Evolutionary conservation across 2,329 filamentous ascomycete genomes (phyloP).

Genomic region (Penicillium sp.): DNA sequence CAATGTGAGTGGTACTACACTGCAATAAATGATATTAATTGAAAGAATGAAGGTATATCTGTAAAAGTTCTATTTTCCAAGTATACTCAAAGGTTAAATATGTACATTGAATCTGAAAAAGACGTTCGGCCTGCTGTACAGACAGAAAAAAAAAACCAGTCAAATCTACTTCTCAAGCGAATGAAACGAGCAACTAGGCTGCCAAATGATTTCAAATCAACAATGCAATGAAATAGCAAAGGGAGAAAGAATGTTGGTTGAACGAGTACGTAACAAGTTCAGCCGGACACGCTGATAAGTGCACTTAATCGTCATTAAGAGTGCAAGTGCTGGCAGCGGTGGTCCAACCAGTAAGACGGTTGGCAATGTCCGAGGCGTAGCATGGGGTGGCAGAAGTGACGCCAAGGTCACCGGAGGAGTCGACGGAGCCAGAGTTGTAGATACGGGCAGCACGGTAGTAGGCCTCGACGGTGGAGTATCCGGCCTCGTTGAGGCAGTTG

Average conservation of each 20-base stretch:
- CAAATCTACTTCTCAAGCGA: no score
- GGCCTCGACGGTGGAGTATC: constrained; percentile 17
- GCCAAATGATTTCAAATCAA: background rate
- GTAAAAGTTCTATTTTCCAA: no score
- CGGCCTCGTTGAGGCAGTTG: constrained; percentile 26
- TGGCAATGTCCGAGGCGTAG: constrained; percentile 51
- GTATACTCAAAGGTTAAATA: background rate
- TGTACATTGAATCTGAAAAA: background rate
- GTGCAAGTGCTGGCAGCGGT: constrained; percentile 13
- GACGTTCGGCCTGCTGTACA: no score
- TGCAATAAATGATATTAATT: no score
- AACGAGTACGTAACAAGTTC: background rate
- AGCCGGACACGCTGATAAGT: no score
- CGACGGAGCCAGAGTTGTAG: constrained; percentile 34
- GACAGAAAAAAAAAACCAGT: no score
- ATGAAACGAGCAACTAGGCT: no score
- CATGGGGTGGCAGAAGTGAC: constrained; percentile 43
- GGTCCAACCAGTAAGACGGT: constrained; percentile 44
- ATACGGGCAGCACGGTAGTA: constrained; percentile 27
- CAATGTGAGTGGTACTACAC: no score
- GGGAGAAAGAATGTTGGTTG: background rate
- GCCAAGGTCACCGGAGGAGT: constrained; percentile 23
- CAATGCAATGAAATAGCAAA: background rate
- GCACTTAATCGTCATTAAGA: background rate
- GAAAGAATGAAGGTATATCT: no score